Base-by-base conservation (phyloP, 768 basidiomycete genomes). In the Cubamyces sp. region DNA sequence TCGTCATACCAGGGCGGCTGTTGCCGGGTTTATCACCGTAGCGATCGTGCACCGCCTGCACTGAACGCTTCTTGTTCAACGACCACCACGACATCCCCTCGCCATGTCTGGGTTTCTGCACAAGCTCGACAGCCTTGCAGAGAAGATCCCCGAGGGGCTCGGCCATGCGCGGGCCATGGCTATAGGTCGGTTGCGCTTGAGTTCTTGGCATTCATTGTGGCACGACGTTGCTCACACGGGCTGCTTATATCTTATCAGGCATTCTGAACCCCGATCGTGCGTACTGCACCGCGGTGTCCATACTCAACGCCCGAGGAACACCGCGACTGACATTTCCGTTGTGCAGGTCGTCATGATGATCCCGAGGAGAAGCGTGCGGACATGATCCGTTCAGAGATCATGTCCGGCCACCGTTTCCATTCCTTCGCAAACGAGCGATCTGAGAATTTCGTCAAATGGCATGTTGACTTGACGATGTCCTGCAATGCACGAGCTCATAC, bases 361-460 rank as follows among this genome's bases (percentile, higher is more conserved):
- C 86, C 87, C 0, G 78, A 87, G 59, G 95, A 94, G 73, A 86
- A 84, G 64, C 79, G 75, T 11, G 78, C 84, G 62, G 95, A 97
- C 71, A 77, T 83, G 66, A 78, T 91, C 65, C 81, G 94, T 23
- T 83, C 84, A 1, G 80, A 85, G 71, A 97, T 98, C 70, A 86
- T 87, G 57, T 82, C 82, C 0, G 75, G 79, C 14, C 97, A 99
- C 77, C 85, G 96, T 28, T 98, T 93, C 74, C 70, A 83, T 23
- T 92, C 89, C 65, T 99, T 98, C 74, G 94, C 96, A 0, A 78
- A 74, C 7, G 80, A 91, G 73, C 79, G 94, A 39, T 68, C 77
- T 3, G 79, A 84, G 12, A 95, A 95, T 71, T 77, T 80, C 37
- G 87, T 91, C 46, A 98, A 97, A 76, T 98, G 92, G 91, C 90